Evolutionary conservation across 805 yeast genomes (phyloP).

Genomic region (Priceomyces haplophilus): DNA sequence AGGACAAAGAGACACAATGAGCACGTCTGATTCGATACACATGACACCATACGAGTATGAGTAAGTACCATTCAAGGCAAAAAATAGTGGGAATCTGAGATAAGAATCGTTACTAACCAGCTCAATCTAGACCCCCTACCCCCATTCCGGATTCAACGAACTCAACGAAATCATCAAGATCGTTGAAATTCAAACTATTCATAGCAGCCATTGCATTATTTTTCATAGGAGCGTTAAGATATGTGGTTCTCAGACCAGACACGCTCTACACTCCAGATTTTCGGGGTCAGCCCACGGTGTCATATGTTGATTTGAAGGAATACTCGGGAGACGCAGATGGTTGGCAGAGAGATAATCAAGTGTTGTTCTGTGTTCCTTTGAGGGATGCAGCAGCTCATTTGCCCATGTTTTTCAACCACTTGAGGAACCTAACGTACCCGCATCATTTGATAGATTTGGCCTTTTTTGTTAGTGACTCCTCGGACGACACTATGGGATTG

Average conservation of each 20-base stretch:
- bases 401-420: slow-evolving; percentile 83
- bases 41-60: slow-evolving; percentile 24
- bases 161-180: not conserved
- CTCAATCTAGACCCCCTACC: too few relatives aligned
- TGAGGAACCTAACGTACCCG: slow-evolving; percentile 79
- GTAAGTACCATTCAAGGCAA: too few relatives aligned
- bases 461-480: slow-evolving; percentile 85
- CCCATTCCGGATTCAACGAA: not conserved
- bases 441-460: slow-evolving; percentile 80
- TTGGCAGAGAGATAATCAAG: slow-evolving; percentile 76
- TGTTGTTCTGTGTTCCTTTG: slow-evolving; percentile 82
- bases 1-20: not conserved
- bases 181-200: slow-evolving; percentile 6
- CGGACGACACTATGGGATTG: slow-evolving; percentile 79
- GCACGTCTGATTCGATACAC: slow-evolving; percentile 13
- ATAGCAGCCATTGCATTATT: slow-evolving; percentile 10
- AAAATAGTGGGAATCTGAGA: not conserved
- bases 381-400: slow-evolving; percentile 90
- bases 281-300: slow-evolving; percentile 39
- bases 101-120: slow-evolving; percentile 1
- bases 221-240: slow-evolving; percentile 11
- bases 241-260: slow-evolving; percentile 12
- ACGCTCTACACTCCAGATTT: slow-evolving; percentile 34
- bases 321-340: slow-evolving; percentile 68
- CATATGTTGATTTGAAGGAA: slow-evolving; percentile 68